These are phyloP conservation scores for Syzygium grande DNA, from an alignment of 345 rosid genomes.

Conservation along the genomic window DNA sequence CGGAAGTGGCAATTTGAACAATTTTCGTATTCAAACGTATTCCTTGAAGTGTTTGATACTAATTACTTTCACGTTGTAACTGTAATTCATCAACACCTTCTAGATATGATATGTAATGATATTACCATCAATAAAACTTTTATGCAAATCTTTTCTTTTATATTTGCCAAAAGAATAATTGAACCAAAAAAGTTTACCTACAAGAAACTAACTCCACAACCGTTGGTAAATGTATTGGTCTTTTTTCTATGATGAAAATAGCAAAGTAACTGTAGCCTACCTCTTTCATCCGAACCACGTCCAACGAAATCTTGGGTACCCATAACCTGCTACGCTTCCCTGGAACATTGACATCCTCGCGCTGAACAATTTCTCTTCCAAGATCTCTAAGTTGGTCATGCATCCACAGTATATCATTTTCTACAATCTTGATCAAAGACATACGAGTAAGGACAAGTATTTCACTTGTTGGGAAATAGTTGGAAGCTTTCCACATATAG, in stretches of 20 bases:
- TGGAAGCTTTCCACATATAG: background rate
- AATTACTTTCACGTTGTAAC: too few species aligned
- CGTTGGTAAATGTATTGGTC: background rate
- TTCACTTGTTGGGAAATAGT: background rate
- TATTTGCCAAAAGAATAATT: background rate
- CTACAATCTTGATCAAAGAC: background rate
- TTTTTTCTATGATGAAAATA: background rate
- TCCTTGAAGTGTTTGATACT: background rate
- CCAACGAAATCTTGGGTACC: background rate
- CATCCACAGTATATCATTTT: background rate
- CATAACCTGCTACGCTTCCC: background rate
- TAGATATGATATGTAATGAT: background rate
- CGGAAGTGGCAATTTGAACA: background rate
- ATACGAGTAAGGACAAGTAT: background rate
- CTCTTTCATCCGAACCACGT: background rate
- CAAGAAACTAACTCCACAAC: background rate
- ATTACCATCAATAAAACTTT: background rate
- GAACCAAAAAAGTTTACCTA: background rate
- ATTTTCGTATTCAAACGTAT: background rate
- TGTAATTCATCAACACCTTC: background rate
- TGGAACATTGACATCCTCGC: background rate
- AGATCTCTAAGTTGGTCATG: background rate
- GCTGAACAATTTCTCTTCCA: background rate
- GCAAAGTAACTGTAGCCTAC: background rate
- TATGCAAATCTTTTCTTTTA: background rate